Base-by-base conservation (phyloP, 2,329 filamentous ascomycete species). In the Pleochaeta shiraiana region DNA sequence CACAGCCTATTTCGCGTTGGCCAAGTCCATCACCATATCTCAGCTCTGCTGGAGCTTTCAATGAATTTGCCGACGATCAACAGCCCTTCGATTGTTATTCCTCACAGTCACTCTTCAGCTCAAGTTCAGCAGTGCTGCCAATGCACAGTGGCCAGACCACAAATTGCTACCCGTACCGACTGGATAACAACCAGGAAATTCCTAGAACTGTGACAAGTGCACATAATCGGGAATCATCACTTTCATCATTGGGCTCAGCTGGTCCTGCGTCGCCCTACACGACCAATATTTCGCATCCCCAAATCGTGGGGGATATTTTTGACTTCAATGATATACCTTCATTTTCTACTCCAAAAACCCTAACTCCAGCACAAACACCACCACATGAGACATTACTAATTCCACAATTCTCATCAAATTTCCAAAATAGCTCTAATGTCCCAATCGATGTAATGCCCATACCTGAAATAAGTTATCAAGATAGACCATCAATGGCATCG, bases 251-350 rank as follows among this genome's bases (percentile, higher is more conserved):
- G 47, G 81, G 80, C 12, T 84, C 82, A 0, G 77, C 79, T 39
- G 81, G 79, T n/a, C 82, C 82, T 21, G 76, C 78, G 0, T 85
- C 83, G 21, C 82, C 82, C 3, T 84, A 77, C 71, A 78, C 77
- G 45, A 75, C 78, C 65, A 81, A 76, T 69, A 79, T 76, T 1
- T 77, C 80, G 43, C 81, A 83, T 66, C 82, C 82, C 1, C 80
- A 83, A 9, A 81, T 85, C 69, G 75, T 74, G 64, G 81, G 83
- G 64, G 73, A 73, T 45, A 74, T 69, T 50, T 72, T 78, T 66
- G 77, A 72, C 68, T 75, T 64, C 69, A 72, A 64, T 68, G 74
- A 77, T 24, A 68, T 66, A 63, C 70, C 65, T 28, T 72, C 68
- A 65, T 68, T 65, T 62, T 65, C 72, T 67, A 67, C 70, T 65